Evolutionary conservation across 495 filamentous ascomycete genomes (phyloP), one percentile per base, ranked within the genome.

Genomic region (Aspergillus conjunctus): DNA sequence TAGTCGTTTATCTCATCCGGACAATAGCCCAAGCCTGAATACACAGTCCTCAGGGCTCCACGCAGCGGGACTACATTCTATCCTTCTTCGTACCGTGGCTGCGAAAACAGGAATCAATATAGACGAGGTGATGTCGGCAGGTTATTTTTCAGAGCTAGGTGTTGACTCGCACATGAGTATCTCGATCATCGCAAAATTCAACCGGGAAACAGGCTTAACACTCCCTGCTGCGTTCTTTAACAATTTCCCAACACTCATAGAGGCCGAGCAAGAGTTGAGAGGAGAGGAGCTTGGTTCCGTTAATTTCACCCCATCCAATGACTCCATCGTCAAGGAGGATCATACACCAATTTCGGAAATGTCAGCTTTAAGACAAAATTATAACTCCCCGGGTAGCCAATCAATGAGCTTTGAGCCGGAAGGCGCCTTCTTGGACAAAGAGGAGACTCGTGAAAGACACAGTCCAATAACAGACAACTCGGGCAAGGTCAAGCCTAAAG

Each of bases 101-200:
- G 48, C 51, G 21, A 26, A 30, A 4, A 52, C 37, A 18, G 57
- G 57, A 0, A 37, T 59, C 21, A 26, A 44, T 21, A n/a, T 52
- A 3, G 34, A 15, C 0, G 57, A 59, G 7, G 39, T 59, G 34
- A 21, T 9, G 14, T 39, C 34, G 4, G 7, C 33, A 7, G 8
- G 46, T 14, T 30, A 12, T n/a, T 59, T 59, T 31, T 17, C 48
- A 30, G 34, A 41, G 1, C 26, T 59, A 22, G 57, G 57, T 4
- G 49, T 59, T 5, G 57, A 59, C 26, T 59, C 57, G 1, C 34
- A 44, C 14, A 52, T 59, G 48, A 26, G 34, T 26, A 59, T 59
- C n/a, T 20, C 48, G 17, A 59, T 59, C 34, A 31, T 53, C 3
- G 57, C 33, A 5, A 17, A 14, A 14, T 44, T 59, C 22, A 49